These are phyloP conservation scores for Stenocarpella maydis DNA, from an alignment of 2,329 filamentous ascomycete species.

Conservation along the genomic window DNA sequence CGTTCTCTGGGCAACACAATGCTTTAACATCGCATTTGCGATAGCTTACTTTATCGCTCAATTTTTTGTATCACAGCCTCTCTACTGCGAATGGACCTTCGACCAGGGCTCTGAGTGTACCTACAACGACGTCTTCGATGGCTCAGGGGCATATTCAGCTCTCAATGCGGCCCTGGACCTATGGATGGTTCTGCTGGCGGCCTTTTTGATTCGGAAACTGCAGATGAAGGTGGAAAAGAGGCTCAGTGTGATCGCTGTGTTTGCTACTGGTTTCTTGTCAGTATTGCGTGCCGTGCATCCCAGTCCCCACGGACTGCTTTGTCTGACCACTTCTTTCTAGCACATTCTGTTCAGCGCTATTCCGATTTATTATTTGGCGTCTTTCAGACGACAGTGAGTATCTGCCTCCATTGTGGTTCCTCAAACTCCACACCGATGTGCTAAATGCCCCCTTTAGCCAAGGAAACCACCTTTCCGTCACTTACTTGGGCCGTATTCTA, in stretches of 20 bases:
- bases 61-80: conserved; percentile 16
- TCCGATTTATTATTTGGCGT: conserved; percentile 13
- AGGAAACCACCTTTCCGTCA: background rate
- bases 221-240: conserved; percentile 27
- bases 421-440: accelerated
- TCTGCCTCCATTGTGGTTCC: too few species aligned
- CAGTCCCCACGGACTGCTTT: accelerated
- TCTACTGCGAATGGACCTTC: conserved; percentile 30
- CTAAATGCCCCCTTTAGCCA: background rate
- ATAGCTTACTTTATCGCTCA: conserved; percentile 24
- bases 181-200: conserved; percentile 27
- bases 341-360: conserved; percentile 15
- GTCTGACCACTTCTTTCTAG: background rate
- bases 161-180: conserved; percentile 27
- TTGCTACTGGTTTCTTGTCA: conserved; percentile 22
- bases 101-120: conserved; percentile 15
- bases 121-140: conserved; percentile 27
- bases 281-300: accelerated
- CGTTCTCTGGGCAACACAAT: conserved; percentile 26
- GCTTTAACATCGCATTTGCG: conserved; percentile 4
- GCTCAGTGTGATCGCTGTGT: conserved; percentile 12
- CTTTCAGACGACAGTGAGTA: background rate
- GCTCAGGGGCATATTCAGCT: conserved; percentile 26
- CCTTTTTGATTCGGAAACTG: conserved; percentile 28
- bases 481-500: conserved; percentile 23